These are phyloP conservation scores for Phylloboletellus chloephorus DNA, from an alignment of 1,284 basidiomycete genomes.

Conservation along the genomic window DNA sequence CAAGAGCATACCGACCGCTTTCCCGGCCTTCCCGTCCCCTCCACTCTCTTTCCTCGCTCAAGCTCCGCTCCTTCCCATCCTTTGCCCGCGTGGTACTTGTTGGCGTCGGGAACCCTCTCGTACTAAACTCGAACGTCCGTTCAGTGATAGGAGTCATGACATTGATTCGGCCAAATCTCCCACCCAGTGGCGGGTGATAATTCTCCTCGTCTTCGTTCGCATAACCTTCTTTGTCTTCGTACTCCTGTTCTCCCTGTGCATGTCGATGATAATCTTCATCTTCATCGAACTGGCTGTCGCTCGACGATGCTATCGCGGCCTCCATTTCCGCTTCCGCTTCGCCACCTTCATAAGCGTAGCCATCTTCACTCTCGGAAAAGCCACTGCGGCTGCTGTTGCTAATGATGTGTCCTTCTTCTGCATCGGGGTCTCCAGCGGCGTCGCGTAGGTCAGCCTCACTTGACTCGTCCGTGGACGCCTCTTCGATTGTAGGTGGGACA, in stretches of 20 bases:
- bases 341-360: slow-evolving; percentile 27
- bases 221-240: slow-evolving; percentile 23
- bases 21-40: slow-evolving; percentile 20
- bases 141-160: slow-evolving; percentile 96
- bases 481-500: slow-evolving; percentile 24
- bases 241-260: slow-evolving; percentile 16
- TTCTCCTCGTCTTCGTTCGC: slow-evolving; percentile 29
- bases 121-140: slow-evolving; percentile 80
- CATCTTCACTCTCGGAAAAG: slow-evolving; percentile 33
- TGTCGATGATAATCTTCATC: slow-evolving; percentile 29
- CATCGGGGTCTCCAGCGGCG: slow-evolving; percentile 20
- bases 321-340: slow-evolving; percentile 29
- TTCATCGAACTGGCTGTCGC: slow-evolving; percentile 34
- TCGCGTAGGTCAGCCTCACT: slow-evolving; percentile 27
- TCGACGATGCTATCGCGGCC: slow-evolving; percentile 30
- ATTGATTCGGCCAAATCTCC: slow-evolving; percentile 72
- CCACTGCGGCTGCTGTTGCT: slow-evolving; percentile 30
- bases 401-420: slow-evolving; percentile 22
- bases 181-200: slow-evolving; percentile 53
- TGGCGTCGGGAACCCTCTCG: slow-evolving; percentile 37
- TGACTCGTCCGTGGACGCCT: slow-evolving; percentile 31
- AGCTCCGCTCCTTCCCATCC: slow-evolving; percentile 23
- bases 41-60: slow-evolving; percentile 20
- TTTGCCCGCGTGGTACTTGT: slow-evolving; percentile 20
- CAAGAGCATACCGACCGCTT: slow-evolving; percentile 44